Percentiles rank a stretch among this genome's conserved stretches.
These are phyloP conservation scores for Mortierella hygrophila DNA, from an alignment of 192 early-diverging fungal species.

Conservation along the genomic window DNA sequence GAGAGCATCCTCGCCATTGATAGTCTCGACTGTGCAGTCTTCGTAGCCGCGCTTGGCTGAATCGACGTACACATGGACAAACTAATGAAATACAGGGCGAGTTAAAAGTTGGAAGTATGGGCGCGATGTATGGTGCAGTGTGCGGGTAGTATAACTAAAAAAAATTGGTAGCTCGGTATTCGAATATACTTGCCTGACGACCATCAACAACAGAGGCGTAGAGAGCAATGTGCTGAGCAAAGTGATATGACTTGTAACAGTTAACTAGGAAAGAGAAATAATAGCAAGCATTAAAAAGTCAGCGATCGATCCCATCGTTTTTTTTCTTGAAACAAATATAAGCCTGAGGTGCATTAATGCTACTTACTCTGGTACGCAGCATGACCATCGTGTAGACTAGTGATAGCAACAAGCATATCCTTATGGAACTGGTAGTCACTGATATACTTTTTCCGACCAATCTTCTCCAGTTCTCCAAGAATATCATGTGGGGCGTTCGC, in stretches of 20 bases:
- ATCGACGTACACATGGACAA: constrained; percentile 15
- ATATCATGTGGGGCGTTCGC: neutral
- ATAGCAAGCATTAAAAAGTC: neutral
- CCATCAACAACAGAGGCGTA: constrained; percentile 18
- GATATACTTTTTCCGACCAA: neutral
- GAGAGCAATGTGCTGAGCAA: neutral
- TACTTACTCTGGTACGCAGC: constrained; percentile 5
- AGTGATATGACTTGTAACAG: neutral
- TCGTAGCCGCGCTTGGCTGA: neutral
- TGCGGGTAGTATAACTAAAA: neutral
- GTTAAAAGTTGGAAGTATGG: too few relatives aligned
- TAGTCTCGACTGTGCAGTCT: constrained; percentile 31
- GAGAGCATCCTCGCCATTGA: constrained; percentile 24
- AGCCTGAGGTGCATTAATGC: neutral
- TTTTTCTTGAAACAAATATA: too few relatives aligned
- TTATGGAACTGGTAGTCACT: constrained; percentile 9
- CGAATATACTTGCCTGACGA: neutral
- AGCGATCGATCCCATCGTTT: neutral
- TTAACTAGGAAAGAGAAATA: neutral
- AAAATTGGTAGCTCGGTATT: neutral
- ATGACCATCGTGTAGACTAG: neutral
- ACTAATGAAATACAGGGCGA: neutral
- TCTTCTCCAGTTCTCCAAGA: neutral
- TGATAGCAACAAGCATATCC: neutral
- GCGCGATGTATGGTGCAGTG: too few relatives aligned